These are phyloP conservation scores for Cryptococcus floricola DNA, from an alignment of 1,284 basidiomycete species.

Conservation along the genomic window DNA sequence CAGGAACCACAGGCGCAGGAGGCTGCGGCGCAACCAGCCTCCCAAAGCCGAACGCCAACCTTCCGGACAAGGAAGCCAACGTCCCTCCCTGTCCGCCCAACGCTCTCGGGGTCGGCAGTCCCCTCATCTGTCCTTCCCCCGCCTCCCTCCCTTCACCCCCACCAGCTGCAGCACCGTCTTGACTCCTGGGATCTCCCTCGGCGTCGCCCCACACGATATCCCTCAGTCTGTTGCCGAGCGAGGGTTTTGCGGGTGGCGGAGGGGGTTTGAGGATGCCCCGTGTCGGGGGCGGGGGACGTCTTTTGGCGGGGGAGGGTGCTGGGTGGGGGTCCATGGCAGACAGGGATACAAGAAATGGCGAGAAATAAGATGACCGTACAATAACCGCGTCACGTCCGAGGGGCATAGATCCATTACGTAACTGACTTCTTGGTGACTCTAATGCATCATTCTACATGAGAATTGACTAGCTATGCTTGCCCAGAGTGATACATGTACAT, in stretches of 20 bases:
- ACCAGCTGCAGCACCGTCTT: background rate
- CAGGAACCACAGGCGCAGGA: background rate
- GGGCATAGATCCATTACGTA: too few relatives aligned
- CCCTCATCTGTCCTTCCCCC: background rate
- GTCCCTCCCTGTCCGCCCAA: conserved; percentile 4
- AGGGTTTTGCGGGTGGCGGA: conserved; percentile 46
- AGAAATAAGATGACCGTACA: too few relatives aligned
- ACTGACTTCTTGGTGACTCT: too few relatives aligned
- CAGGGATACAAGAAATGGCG: too few relatives aligned
- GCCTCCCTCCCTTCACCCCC: background rate
- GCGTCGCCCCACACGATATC: conserved; percentile 39
- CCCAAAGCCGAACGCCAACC: conserved; percentile 12
- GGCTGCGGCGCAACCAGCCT: conserved; percentile 13
- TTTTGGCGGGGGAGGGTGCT: conserved; percentile 22
- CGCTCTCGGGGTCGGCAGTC: background rate
- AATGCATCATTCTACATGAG: too few relatives aligned
- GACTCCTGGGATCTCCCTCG: conserved; percentile 5
- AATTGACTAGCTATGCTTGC: too few relatives aligned
- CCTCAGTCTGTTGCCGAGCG: conserved; percentile 41
- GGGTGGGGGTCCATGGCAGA: background rate
- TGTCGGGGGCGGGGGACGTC: conserved; percentile 42
- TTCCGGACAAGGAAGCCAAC: conserved; percentile 12
- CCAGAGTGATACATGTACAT: too few relatives aligned
- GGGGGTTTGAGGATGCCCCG: conserved; percentile 49
- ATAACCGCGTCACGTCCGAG: too few relatives aligned